phyloP scores from a whole-genome alignment of 345 rosid genomes.

The Psidium guajava region DNA sequence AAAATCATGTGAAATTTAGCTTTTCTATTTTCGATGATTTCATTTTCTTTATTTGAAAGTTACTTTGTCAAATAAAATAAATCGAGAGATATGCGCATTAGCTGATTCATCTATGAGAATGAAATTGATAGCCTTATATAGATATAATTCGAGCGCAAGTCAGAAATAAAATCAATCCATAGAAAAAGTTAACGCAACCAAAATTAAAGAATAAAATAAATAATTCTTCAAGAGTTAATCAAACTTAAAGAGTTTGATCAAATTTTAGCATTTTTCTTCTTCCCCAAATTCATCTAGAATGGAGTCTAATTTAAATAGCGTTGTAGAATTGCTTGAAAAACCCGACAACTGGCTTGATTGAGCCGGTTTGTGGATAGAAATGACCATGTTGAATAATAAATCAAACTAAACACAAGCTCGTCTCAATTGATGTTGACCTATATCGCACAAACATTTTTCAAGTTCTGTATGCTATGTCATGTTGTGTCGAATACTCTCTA shows the following conservation, averaged over 20 bases:
- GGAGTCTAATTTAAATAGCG: not conserved
- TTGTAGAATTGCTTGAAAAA: not conserved
- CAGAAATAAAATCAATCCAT: too few relatives aligned
- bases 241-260: not conserved
- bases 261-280: not conserved
- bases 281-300: not conserved
- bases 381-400: not conserved
- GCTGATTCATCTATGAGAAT: not conserved
- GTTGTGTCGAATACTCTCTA: too few relatives aligned
- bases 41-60: too few relatives aligned
- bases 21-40: too few relatives aligned
- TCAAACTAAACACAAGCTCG: fast-evolving
- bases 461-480: too few relatives aligned
- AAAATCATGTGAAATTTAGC: too few relatives aligned
- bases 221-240: too few relatives aligned
- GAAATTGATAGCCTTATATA: not conserved
- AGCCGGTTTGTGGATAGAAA: fast-evolving
- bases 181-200: too few relatives aligned
- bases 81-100: not conserved
- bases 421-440: fast-evolving
- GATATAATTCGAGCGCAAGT: too few relatives aligned
- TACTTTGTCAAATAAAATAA: too few relatives aligned
- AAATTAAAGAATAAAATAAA: too few relatives aligned
- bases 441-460: too few relatives aligned
- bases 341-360: not conserved